These are phyloP conservation scores for Pochonia chlamydosporia DNA, from an alignment of 2,329 filamentous ascomycete species.

Conservation along the genomic window DNA sequence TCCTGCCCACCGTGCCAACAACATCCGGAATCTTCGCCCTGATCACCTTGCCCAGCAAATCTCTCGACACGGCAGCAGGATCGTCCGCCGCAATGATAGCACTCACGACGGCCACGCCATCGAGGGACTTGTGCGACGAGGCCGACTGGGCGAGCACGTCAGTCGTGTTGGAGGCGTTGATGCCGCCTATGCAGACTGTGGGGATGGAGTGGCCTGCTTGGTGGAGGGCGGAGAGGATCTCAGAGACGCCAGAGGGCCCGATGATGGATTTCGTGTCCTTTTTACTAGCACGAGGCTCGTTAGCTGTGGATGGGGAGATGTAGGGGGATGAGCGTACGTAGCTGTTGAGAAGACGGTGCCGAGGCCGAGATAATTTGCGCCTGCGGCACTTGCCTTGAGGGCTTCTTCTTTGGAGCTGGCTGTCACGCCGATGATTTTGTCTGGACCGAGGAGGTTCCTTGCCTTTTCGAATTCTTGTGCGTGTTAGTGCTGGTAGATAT, in stretches of 20 bases:
- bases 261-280: slow-evolving; percentile 70
- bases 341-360: slow-evolving; percentile 83
- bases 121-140: slow-evolving; percentile 51
- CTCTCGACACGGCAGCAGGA: slow-evolving; percentile 55
- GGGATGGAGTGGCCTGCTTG: slow-evolving; percentile 41
- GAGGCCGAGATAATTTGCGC: slow-evolving; percentile 88
- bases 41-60: slow-evolving; percentile 41
- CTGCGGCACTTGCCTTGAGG: slow-evolving; percentile 60
- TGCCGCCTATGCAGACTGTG: slow-evolving; percentile 82
- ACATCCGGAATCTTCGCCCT: slow-evolving; percentile 47
- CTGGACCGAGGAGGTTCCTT: slow-evolving; percentile 64
- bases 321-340: no score
- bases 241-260: slow-evolving; percentile 48
- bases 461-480: slow-evolving; percentile 35
- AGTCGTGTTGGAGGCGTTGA: slow-evolving; percentile 71
- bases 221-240: slow-evolving; percentile 51
- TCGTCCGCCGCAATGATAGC: slow-evolving; percentile 73
- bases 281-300: slow-evolving; percentile 66
- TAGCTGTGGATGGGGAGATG: no score
- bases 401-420: slow-evolving; percentile 73
- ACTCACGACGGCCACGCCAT: slow-evolving; percentile 84
- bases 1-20: slow-evolving; percentile 54
- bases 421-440: slow-evolving; percentile 84
- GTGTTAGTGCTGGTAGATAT: neutral
- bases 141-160: slow-evolving; percentile 64